Base-by-base conservation (phyloP, 306 rosid species). In the Acacia melanoxylon region DNA sequence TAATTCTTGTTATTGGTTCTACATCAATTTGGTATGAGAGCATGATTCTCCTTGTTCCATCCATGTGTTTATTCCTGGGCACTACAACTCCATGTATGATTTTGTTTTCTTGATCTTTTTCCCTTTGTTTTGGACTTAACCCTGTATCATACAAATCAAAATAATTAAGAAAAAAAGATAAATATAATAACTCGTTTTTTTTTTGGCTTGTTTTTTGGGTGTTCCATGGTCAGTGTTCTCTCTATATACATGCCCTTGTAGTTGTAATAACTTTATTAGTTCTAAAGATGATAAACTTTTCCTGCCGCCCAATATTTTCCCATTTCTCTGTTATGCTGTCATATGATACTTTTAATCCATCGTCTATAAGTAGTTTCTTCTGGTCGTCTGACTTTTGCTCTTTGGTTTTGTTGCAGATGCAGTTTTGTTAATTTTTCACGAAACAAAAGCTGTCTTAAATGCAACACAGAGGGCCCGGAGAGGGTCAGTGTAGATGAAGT, bases 361-460 rank as follows among this genome's bases (percentile, higher is more conserved):
- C 49, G 35, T 78, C 27, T 29, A 19, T 74, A 72, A 76, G 49
- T 81, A 66, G 74, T 42, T 45, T 74, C 66, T 68, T 69, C 20
- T 35, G 54, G 17, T 80, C 29, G 78, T 75, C 76, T 86, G 78
- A 81, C 75, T 17, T 40, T 72, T 88, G 72, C 80, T 51, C 56
- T 56, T 81, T 79, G 77, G 77, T 74, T 83, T 84, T 87, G 82
- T 76, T 80, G 66, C 98, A 95, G 99, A 70, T 95, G 99, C 82
- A 59, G 62, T n/a, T 95, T 89, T 89, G 72, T 91, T 88, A 96
- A 96, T 78, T 96, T 96, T 80, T 75, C 92, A n/a, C 86, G 92
- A 87, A 96, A 96, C 71, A 19, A 44, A 16, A 61, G 44, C 52
- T 96, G 99, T 90, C 83, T 88, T 58, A 81, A 93, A 91, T 96